phyloP scores from a whole-genome alignment of 257 asterid genomes.

The Gentiana dahurica region DNA sequence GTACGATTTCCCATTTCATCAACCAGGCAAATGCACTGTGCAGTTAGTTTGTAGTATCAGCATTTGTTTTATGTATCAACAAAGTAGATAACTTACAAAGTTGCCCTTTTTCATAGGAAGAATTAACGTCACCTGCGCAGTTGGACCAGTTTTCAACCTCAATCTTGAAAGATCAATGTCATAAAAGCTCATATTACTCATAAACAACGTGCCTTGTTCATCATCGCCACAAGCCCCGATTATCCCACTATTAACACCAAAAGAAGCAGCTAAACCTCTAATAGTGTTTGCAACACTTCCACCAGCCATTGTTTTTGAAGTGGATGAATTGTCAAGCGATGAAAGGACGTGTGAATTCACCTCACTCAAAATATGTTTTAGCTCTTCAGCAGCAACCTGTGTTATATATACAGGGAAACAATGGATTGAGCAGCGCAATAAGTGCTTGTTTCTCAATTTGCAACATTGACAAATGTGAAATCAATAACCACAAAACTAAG shows the following conservation, averaged over 20 bases:
- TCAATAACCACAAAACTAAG: too few relatives aligned
- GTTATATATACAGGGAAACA: constrained; percentile 1
- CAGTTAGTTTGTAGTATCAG: constrained; percentile 9
- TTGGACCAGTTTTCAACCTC: constrained; percentile 66
- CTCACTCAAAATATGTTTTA: constrained; percentile 57
- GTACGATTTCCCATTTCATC: constrained; percentile 91
- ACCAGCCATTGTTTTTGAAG: constrained; percentile 86
- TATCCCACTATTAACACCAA: constrained; percentile 77
- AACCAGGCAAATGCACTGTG: constrained; percentile 95
- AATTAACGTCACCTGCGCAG: constrained; percentile 60
- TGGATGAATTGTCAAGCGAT: constrained; percentile 30
- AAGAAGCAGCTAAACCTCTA: constrained; percentile 88
- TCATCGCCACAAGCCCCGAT: constrained; percentile 93
- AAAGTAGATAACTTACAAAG: neutral
- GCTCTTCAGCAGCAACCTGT: constrained; percentile 74
- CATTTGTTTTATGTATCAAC: neutral
- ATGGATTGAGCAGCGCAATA: neutral
- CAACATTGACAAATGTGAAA: too few relatives aligned
- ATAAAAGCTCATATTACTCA: constrained; percentile 57
- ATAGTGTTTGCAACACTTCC: constrained; percentile 95
- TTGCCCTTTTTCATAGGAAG: constrained; percentile 2
- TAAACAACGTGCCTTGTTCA: constrained; percentile 73
- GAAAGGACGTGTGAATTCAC: constrained; percentile 38
- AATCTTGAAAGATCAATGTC: constrained; percentile 67
- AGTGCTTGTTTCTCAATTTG: too few relatives aligned